A percentile compares a stretch with the other conserved stretches of the same genome.
phyloP scores from a whole-genome alignment of 352 stramenopile genomes.

The Salisapilia sapeloensis region DNA sequence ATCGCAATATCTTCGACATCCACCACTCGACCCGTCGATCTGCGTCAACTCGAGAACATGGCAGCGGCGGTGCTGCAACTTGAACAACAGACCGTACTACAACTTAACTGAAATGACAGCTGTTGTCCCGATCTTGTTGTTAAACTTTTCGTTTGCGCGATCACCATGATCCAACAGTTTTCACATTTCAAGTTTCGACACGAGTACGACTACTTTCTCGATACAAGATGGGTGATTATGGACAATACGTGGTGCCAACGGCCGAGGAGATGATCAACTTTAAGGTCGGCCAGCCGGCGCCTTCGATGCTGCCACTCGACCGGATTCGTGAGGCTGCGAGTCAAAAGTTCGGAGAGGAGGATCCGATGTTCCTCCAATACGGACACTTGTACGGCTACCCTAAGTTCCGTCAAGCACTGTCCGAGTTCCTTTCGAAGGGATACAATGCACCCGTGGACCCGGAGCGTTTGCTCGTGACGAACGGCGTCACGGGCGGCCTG shows the following conservation, averaged over 20 bases:
- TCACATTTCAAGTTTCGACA: too few relatives aligned
- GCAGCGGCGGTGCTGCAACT: constrained; percentile 52
- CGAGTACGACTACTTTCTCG: too few relatives aligned
- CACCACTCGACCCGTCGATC: too few relatives aligned
- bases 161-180: too few relatives aligned
- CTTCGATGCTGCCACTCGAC: constrained; percentile 72
- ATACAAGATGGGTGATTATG: constrained; percentile 75
- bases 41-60: constrained; percentile 46
- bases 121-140: too few relatives aligned
- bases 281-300: constrained; percentile 72
- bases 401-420: constrained; percentile 64
- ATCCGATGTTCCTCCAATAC: constrained; percentile 82
- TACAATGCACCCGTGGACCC: constrained; percentile 61
- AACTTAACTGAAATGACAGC: too few relatives aligned
- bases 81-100: constrained; percentile 49
- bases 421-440: constrained; percentile 61
- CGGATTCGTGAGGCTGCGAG: constrained; percentile 64
- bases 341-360: constrained; percentile 70
- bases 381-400: constrained; percentile 79
- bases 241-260: constrained; percentile 67
- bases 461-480: constrained; percentile 86
- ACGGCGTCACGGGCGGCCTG: constrained; percentile 86
- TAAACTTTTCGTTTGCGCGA: too few relatives aligned
- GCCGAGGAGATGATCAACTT: constrained; percentile 82
- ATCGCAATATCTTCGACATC: too few relatives aligned